A percentile compares a stretch with the other conserved stretches of the same genome.
Conservation (phyloP, 805 yeast genomes). For the Scheffersomyces spartinae region DNA sequence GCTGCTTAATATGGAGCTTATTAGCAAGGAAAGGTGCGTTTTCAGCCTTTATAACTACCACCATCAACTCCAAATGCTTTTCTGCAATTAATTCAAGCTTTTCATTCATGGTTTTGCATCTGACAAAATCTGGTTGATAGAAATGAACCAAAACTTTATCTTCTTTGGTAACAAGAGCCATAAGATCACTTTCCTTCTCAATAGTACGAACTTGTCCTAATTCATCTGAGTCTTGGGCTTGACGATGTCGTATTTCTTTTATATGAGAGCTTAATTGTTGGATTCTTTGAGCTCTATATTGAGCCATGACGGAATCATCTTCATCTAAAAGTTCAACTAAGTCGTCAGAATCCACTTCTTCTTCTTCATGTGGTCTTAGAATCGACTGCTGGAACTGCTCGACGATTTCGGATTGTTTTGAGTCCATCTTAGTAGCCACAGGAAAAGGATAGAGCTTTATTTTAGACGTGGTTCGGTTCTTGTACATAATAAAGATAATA, state of each 20-base stretch:
- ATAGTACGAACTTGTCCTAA: constrained; percentile 31
- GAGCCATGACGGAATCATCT: constrained; percentile 29
- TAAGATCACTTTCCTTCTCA: constrained; percentile 43
- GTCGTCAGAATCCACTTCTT: constrained; percentile 31
- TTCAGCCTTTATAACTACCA: constrained; percentile 46
- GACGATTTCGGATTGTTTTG: constrained; percentile 18
- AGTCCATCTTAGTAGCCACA: constrained; percentile 26
- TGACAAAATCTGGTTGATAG: constrained; percentile 45
- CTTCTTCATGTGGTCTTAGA: constrained; percentile 17
- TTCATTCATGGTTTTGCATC: constrained; percentile 50
- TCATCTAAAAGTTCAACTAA: constrained; percentile 43
- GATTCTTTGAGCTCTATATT: constrained; percentile 53
- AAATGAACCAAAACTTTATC: constrained; percentile 47
- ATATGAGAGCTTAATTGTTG: constrained; percentile 40
- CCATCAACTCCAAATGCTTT: constrained; percentile 44
- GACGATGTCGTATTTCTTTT: constrained; percentile 21
- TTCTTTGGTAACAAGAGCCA: constrained; percentile 35
- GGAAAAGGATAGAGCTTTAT: too few species aligned
- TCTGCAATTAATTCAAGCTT: constrained; percentile 35
- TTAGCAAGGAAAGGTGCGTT: constrained; percentile 64
- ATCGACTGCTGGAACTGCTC: constrained; percentile 36
- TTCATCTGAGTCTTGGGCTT: constrained; percentile 14
- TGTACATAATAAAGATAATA: too few species aligned
- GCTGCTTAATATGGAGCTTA: constrained; percentile 48
- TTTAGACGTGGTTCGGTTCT: too few species aligned